These are phyloP conservation scores for Cymbopogon flexuosus DNA, from an alignment of 202 grass and related monocot species.

Conservation along the genomic window DNA sequence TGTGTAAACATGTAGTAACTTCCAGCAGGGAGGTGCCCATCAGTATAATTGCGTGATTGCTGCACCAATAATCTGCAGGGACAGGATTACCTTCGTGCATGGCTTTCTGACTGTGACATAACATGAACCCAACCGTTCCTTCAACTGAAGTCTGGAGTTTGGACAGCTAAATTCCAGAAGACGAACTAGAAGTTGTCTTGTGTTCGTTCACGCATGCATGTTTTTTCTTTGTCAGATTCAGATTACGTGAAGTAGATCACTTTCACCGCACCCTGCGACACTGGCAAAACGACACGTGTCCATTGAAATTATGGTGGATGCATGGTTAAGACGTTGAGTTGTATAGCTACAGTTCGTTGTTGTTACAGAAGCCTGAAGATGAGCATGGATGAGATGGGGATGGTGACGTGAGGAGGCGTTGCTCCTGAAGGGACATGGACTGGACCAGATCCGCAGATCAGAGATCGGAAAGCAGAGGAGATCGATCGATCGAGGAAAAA, in stretches of 20 bases:
- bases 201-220: background rate
- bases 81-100: background rate
- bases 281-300: background rate
- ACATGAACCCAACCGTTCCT: background rate
- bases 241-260: background rate
- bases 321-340: background rate
- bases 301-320: background rate
- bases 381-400: constrained; percentile 4
- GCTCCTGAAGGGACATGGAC: constrained; percentile 31
- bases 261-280: constrained; percentile 13
- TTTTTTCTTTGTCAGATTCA: background rate
- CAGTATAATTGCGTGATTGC: background rate
- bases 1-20: background rate
- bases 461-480: constrained; percentile 30
- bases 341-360: background rate
- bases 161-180: constrained; percentile 25
- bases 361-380: background rate
- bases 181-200: background rate
- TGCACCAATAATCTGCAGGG: background rate
- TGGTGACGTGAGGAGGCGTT: constrained; percentile 41
- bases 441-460: background rate
- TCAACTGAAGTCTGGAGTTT: background rate
- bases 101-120: constrained; percentile 10
- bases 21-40: background rate
- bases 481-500: constrained; percentile 2